A percentile compares a stretch with the other conserved stretches of the same genome.
phyloP scores from a whole-genome alignment of 345 rosid species.

The Hibiscus trionum region DNA sequence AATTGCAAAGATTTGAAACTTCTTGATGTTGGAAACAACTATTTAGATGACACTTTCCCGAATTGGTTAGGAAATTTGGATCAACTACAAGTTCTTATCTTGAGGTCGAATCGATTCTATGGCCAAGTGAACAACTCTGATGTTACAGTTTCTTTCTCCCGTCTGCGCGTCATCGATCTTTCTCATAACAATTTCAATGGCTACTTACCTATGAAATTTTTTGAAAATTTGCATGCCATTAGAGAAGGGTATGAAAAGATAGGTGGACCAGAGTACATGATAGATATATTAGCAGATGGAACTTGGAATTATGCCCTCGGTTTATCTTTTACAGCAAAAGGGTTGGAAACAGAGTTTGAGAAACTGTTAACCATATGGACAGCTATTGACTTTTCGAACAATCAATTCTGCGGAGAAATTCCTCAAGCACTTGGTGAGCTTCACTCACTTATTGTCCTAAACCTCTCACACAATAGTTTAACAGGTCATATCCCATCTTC shows the following conservation, averaged over 20 bases:
- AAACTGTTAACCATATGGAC: not conserved
- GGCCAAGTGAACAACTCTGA: not conserved
- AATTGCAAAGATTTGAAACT: not conserved
- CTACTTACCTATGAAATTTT: not conserved
- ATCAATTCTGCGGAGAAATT: not conserved
- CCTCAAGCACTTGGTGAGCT: not conserved
- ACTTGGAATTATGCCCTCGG: not conserved
- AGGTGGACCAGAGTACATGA: not conserved
- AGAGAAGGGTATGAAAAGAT: not conserved
- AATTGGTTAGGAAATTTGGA: not conserved
- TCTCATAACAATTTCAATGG: slow-evolving; percentile 5
- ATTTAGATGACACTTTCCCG: not conserved
- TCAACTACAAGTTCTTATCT: not conserved
- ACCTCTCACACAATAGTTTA: not conserved
- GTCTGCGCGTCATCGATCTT: not conserved
- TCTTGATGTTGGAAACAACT: not conserved
- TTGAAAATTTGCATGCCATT: not conserved
- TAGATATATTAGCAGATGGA: not conserved
- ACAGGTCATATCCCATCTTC: not conserved
- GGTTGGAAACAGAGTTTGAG: not conserved
- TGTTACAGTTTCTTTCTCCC: not conserved
- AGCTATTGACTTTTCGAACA: not conserved
- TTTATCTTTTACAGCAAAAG: not conserved
- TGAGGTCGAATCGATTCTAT: slow-evolving; percentile 9
- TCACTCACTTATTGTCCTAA: not conserved